phyloP scores from a whole-genome alignment of 306 rosid genomes.

The Dicorynia guianensis region DNA sequence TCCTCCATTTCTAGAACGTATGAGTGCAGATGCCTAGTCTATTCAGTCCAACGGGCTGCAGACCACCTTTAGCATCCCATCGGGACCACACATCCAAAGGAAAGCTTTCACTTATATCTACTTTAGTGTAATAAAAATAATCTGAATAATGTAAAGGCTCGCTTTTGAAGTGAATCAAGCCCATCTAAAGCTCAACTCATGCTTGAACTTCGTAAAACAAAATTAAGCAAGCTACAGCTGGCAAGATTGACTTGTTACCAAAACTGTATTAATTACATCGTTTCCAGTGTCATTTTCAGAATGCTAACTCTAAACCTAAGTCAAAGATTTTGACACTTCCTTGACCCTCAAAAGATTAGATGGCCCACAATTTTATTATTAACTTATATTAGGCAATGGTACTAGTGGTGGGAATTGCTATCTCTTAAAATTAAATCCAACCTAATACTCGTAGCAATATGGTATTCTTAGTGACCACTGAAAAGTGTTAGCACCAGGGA shows the following conservation, averaged over 20 bases:
- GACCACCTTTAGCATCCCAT: neutral
- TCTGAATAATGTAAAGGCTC: too few species aligned
- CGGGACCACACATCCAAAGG: neutral
- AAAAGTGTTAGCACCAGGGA: too few species aligned
- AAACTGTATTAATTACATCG: too few species aligned
- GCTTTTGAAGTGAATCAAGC: too few species aligned
- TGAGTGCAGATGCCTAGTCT: neutral
- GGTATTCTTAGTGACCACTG: too few species aligned
- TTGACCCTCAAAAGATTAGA: neutral
- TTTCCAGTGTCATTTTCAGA: too few species aligned
- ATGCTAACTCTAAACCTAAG: neutral
- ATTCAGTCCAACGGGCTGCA: neutral
- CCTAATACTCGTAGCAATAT: too few species aligned
- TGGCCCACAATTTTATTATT: neutral
- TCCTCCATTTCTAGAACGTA: too few species aligned
- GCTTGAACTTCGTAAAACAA: neutral
- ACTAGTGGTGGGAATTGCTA: neutral
- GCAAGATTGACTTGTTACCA: neutral
- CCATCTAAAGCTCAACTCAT: neutral
- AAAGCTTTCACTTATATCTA: neutral
- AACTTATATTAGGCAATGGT: too few species aligned
- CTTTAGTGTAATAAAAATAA: too few species aligned
- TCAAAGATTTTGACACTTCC: neutral
- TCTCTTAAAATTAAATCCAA: neutral
- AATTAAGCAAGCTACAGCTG: neutral